These are phyloP conservation scores for Codiaeum variegatum DNA, from an alignment of 441 rosid species.

Conservation along the genomic window DNA sequence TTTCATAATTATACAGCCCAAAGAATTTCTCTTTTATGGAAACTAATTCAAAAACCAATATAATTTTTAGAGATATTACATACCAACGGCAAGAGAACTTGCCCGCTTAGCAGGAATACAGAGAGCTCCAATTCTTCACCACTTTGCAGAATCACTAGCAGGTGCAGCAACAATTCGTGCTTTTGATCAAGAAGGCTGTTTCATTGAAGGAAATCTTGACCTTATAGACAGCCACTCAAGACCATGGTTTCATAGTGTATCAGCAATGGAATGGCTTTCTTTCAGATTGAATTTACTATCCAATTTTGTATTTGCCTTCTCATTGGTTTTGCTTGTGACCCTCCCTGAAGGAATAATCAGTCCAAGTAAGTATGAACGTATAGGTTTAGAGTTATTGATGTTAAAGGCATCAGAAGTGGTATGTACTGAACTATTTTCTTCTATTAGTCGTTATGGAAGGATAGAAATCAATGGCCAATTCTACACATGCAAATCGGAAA, in stretches of 20 bases:
- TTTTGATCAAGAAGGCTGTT: conserved; percentile 78
- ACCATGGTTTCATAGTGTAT: conserved; percentile 89
- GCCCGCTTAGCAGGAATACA: conserved; percentile 88
- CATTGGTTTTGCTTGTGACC: conserved; percentile 78
- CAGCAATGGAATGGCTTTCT: conserved; percentile 99
- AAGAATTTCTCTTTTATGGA: neutral
- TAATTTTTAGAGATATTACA: conserved; percentile 74
- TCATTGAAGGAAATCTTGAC: conserved; percentile 52
- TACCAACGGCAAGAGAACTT: conserved; percentile 90
- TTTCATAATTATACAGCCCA: conserved; percentile 6
- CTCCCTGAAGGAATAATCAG: conserved; percentile 94
- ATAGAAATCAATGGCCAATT: neutral
- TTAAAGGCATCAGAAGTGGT: neutral
- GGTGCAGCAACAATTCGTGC: conserved; percentile 95
- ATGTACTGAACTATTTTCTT: neutral
- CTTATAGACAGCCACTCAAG: conserved; percentile 80
- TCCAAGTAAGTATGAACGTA: conserved; percentile 68
- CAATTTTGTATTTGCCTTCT: conserved; percentile 89
- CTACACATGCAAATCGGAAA: neutral
- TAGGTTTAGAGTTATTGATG: neutral
- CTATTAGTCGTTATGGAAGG: neutral
- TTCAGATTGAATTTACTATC: conserved; percentile 86
- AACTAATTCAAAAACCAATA: neutral
- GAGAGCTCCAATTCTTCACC: conserved; percentile 95
- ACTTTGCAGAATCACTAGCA: conserved; percentile 88